Evolutionary conservation across 2,329 filamentous ascomycete genomes (phyloP), one percentile per base, ranked within the genome.

Genomic region (Colletotrichum nymphaeae): DNA sequence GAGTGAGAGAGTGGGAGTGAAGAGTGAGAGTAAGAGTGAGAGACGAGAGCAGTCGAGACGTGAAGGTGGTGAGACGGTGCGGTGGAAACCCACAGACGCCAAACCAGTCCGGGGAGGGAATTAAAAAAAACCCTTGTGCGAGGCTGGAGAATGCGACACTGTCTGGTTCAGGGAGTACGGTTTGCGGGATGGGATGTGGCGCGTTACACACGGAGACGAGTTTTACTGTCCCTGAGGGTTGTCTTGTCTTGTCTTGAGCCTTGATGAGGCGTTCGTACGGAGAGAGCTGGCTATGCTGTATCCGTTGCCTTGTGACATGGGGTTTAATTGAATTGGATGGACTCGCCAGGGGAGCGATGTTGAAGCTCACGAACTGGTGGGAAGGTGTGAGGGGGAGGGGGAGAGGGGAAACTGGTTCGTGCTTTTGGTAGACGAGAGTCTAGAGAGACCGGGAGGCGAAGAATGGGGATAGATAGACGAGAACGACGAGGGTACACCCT

Each of bases 71-170:
- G 62, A 64, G 52, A 49, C 49, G 26, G 67, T 22, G 46, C 26
- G 24, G 30, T 22, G n/a, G 16, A 52, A 70, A 35, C 63, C 67
- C 67, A 66, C 67, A 12, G 32, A 65, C 52, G 46, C 37, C 59
- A 63, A 24, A 59, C 57, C 24, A 42, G 59, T 26, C 5, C 19
- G 22, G 37, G 37, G 60, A 49, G 42, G 42, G 42, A 49, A 49
- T 49, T 49, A n/a, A n/a, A 62, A n/a, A 62, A 60, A 52, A 60
- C 42, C 65, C 59, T 60, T 58, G 37, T 66, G 63, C 63, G 52
- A 65, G 49, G 52, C 63, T 65, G 63, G 63, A 65, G 63, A 65
- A 65, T 65, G 63, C 49, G 49, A 65, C 63, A 5, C 63, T 56
- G 32, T 49, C 26, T 42, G 60, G 11, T 4, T 37, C n/a, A 16